Evolutionary conservation across 305 asterid species (phyloP), one percentile per base, ranked within the genome.

Genomic region (Galium porrigens): DNA sequence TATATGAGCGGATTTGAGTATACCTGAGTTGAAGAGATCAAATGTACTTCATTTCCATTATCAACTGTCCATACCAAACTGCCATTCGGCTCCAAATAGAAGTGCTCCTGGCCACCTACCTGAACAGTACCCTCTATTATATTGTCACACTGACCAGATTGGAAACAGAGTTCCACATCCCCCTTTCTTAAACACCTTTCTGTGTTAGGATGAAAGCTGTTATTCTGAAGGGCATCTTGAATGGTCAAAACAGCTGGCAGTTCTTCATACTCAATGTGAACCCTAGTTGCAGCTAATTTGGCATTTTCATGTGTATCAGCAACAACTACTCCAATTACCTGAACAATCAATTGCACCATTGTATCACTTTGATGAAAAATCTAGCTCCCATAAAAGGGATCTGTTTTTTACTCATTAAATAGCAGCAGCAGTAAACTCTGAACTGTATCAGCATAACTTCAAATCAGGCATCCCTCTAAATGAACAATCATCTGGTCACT

Each of bases 221-320:
- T 77, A 53, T 78, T 73, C 65, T 75, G 69, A 67, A 92, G 69
- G 67, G 98, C 94, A 41, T 92, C 98, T 80, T 92, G 77, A 69
- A 89, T 92, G 55, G 94, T 82, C 76, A 92, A 68, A 69, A 92
- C 78, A 61, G 96, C 88, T n/a, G 94, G 91, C 59, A 92, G 79
- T 72, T 85, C 98, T 73, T 91, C 94, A 75, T 89, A 92, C 69
- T 84, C 77, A 69, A 89, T 65, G 18, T 76, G 76, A 71, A 89
- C 96, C 80, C 83, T 89, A 74, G 86, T 87, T 72, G 98, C 95
- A 64, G 94, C 90, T 27, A 41, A 70, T 77, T 86, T 89, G 32
- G 96, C 98, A 77, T 89, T 89, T 87, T 88, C 96, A 68, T 89
- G 95, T 14, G 98, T 92, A 81, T 92, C 95, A 67, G 96, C 95